Percentiles rank a stretch among this genome's conserved stretches.
phyloP scores from a whole-genome alignment of 352 stramenopile genomes.

The Phytophthora sojae region DNA sequence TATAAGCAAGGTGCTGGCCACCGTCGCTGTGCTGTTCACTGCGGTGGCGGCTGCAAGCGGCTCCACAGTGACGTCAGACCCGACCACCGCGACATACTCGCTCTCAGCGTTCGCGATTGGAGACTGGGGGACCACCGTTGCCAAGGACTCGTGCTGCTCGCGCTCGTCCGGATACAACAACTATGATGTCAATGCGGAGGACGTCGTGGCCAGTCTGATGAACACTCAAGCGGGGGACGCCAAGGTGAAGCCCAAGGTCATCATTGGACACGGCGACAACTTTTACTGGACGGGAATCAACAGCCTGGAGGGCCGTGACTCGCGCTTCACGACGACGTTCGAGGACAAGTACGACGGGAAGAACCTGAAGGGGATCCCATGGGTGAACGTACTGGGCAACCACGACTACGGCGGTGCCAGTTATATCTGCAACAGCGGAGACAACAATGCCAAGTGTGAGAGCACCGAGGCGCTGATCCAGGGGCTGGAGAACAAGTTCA shows the following conservation, averaged over 20 bases:
- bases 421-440: slow-evolving; percentile 21
- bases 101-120: slow-evolving; percentile 32
- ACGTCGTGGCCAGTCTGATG: slow-evolving; percentile 34
- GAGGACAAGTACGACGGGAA: slow-evolving; percentile 24
- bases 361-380: slow-evolving; percentile 23
- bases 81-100: slow-evolving; percentile 32
- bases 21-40: background rate
- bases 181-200: slow-evolving; percentile 30
- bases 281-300: slow-evolving; percentile 41
- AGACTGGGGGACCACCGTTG: slow-evolving; percentile 26
- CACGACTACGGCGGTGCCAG: slow-evolving; percentile 34
- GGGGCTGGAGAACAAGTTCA: slow-evolving; percentile 30
- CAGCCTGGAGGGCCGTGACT: slow-evolving; percentile 16
- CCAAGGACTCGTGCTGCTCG: slow-evolving; percentile 28
- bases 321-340: slow-evolving; percentile 25
- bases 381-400: slow-evolving; percentile 26
- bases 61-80: slow-evolving; percentile 48
- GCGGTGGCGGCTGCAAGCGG: background rate
- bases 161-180: slow-evolving; percentile 21
- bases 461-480: slow-evolving; percentile 16
- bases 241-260: slow-evolving; percentile 16
- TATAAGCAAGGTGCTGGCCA: background rate
- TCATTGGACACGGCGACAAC: slow-evolving; percentile 34
- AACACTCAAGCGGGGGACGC: slow-evolving; percentile 17
- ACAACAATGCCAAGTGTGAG: slow-evolving; percentile 15